Evolutionary conservation across 208 protist genomes (phyloP).

Genomic region (Trichomonas vaginalis): DNA sequence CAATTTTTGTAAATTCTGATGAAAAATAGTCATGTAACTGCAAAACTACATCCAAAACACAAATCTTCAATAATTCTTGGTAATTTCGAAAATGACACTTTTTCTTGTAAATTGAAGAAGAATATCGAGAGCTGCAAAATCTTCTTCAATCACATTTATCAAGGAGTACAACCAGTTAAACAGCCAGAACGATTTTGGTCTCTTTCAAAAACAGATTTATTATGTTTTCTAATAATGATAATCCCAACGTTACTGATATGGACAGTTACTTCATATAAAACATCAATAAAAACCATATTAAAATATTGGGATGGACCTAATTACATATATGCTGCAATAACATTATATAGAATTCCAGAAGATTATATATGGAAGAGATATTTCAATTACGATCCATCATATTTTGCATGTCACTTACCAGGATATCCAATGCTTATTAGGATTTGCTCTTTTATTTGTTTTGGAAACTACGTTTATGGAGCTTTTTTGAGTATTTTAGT

Average conservation of each 20-base stretch:
- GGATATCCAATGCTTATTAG: neutral
- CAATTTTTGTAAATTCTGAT: no score
- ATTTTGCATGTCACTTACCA: conserved; percentile 15
- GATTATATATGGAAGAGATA: neutral
- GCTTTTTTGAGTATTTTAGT: neutral
- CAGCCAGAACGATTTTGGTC: neutral
- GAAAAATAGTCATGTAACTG: no score
- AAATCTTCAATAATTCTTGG: no score
- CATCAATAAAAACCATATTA: neutral
- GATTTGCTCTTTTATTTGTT: neutral
- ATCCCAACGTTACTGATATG: neutral
- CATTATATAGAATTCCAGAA: neutral
- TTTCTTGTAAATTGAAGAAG: no score
- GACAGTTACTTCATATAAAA: neutral
- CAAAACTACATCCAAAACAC: no score
- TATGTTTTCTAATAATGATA: neutral
- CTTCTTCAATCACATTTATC: neutral
- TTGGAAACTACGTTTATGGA: neutral
- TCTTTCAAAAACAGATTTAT: neutral
- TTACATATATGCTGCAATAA: neutral
- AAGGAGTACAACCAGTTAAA: neutral
- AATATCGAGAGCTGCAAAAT: no score
- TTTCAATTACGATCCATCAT: neutral
- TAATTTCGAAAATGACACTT: no score
- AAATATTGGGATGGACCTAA: neutral